Evolutionary conservation across 768 basidiomycete species (phyloP).

Genomic region (Crepidotus variabilis): DNA sequence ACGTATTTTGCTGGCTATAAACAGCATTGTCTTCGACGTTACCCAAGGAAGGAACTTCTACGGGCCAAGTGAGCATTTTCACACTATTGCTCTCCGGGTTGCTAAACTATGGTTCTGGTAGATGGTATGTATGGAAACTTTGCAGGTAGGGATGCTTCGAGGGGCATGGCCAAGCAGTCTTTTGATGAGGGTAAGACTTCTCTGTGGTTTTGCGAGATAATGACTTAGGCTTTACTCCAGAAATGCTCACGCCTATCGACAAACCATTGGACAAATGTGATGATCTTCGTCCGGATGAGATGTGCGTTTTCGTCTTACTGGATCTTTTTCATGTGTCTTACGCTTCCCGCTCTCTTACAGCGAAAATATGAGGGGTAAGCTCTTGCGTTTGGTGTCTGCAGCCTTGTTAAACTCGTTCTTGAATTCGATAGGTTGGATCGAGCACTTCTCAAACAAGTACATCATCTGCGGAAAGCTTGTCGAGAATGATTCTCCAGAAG

Average conservation of each 20-base stretch:
- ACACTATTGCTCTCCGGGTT: background rate
- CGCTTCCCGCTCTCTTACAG: slow-evolving; percentile 32
- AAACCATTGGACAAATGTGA: slow-evolving; percentile 80
- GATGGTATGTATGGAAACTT: slow-evolving; percentile 98
- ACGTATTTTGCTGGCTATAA: slow-evolving; percentile 81
- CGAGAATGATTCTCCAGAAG: slow-evolving; percentile 62
- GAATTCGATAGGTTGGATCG: slow-evolving; percentile 71
- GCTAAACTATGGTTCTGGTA: slow-evolving; percentile 23
- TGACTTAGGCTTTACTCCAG: slow-evolving; percentile 29
- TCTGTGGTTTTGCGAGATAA: background rate
- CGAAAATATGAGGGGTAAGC: slow-evolving; percentile 88
- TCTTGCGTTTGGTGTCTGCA: background rate
- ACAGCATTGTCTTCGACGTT: slow-evolving; percentile 90
- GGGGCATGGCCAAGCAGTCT: slow-evolving; percentile 98
- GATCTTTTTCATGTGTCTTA: background rate
- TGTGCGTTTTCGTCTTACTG: slow-evolving; percentile 48
- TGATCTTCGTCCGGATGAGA: slow-evolving; percentile 76
- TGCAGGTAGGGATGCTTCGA: slow-evolving; percentile 92
- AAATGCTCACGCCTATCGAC: slow-evolving; percentile 89
- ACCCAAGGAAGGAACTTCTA: slow-evolving; percentile 88
- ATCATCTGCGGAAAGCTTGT: slow-evolving; percentile 87
- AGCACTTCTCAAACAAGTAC: slow-evolving; percentile 92
- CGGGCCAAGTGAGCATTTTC: slow-evolving; percentile 65
- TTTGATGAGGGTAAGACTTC: slow-evolving; percentile 74
- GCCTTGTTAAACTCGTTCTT: slow-evolving; percentile 1